These are phyloP conservation scores for Eucalyptus regnans DNA, from an alignment of 345 rosid species.

Conservation along the genomic window DNA sequence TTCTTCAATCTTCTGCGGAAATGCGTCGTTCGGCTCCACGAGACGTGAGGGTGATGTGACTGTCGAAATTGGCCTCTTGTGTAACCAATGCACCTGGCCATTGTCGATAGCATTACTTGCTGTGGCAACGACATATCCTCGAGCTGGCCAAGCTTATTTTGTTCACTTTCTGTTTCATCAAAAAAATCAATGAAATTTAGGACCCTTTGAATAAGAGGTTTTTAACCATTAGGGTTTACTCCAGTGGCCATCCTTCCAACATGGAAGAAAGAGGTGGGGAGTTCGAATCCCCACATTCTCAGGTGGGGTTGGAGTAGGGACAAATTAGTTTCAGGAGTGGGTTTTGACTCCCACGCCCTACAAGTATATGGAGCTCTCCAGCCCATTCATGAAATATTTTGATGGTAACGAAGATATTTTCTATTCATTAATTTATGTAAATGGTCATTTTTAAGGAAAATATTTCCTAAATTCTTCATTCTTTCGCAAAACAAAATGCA, in stretches of 20 bases:
- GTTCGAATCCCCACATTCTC: too few relatives aligned
- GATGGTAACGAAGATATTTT: not conserved
- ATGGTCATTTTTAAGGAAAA: accelerated
- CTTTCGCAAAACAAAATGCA: accelerated
- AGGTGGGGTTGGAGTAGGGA: too few relatives aligned
- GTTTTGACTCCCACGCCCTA: too few relatives aligned
- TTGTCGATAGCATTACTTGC: not conserved
- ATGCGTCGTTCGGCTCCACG: not conserved
- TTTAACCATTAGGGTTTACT: too few relatives aligned
- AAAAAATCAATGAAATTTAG: not conserved
- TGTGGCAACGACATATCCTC: not conserved
- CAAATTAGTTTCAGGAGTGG: too few relatives aligned
- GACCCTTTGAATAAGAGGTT: not conserved
- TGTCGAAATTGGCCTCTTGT: not conserved
- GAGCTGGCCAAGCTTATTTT: not conserved
- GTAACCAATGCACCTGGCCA: not conserved
- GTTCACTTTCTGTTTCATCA: not conserved
- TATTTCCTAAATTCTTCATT: accelerated
- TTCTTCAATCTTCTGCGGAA: accelerated
- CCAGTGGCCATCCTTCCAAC: too few relatives aligned
- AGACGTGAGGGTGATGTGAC: accelerated
- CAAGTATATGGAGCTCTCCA: too few relatives aligned
- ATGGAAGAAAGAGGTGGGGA: too few relatives aligned
- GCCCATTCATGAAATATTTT: too few relatives aligned
- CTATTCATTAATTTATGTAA: too few relatives aligned